A percentile compares a stretch with the other conserved stretches of the same genome.
Conservation (phyloP, 306 rosid species). For the Prunus mume region DNA sequence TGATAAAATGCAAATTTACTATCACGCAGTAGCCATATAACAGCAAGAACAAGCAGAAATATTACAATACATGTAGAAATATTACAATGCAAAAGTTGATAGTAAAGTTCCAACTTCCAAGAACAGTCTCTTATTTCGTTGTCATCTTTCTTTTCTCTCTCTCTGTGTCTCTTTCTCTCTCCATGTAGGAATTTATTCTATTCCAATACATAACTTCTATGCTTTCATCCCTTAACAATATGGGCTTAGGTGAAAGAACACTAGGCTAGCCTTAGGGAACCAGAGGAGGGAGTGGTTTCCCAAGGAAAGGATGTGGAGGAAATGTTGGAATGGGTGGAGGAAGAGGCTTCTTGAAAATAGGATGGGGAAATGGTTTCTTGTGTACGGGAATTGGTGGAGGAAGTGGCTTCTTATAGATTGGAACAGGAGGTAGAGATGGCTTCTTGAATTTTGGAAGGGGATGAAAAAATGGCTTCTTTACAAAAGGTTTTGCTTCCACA, state of each 20-base stretch:
- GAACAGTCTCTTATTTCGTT: neutral
- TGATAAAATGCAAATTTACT: neutral
- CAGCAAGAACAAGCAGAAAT: neutral
- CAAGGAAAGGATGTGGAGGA: neutral
- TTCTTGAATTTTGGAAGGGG: constrained; percentile 6
- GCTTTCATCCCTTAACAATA: neutral
- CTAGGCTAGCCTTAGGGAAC: constrained; percentile 2
- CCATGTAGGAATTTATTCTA: neutral
- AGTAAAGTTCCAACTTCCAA: neutral
- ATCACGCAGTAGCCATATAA: neutral
- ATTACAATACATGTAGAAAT: neutral
- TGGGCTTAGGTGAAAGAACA: neutral
- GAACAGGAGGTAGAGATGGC: neutral
- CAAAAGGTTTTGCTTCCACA: neutral
- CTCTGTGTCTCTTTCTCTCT: neutral
- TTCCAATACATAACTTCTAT: neutral
- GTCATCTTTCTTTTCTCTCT: no score
- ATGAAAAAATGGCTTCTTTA: constrained; percentile 12
- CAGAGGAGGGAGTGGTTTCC: constrained; percentile 15
- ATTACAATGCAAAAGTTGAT: neutral
- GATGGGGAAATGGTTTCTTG: constrained; percentile 12
- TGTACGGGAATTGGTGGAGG: neutral
- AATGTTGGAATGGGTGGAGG: neutral
- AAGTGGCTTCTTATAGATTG: constrained; percentile 9
- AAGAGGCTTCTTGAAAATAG: constrained; percentile 2